These are phyloP conservation scores for Hypoxylon sp. DNA, from an alignment of 2,329 filamentous ascomycete genomes.

Conservation along the genomic window DNA sequence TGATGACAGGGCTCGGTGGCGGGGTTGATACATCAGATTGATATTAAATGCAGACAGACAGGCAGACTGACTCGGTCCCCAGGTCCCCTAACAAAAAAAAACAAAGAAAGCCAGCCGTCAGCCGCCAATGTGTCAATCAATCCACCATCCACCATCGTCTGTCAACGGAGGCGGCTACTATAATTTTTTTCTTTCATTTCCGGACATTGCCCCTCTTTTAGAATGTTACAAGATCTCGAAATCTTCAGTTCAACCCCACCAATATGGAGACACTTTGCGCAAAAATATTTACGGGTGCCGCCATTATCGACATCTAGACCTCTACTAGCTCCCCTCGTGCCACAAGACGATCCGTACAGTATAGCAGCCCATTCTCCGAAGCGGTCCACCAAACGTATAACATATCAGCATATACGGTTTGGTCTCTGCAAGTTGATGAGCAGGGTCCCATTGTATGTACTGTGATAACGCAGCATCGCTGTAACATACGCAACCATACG, in stretches of 20 bases:
- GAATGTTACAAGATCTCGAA: slow-evolving; percentile 20
- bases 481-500: slow-evolving; percentile 18
- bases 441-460: slow-evolving; percentile 30
- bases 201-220: slow-evolving; percentile 8
- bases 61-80: too few species aligned
- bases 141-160: too few species aligned
- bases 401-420: slow-evolving; percentile 10
- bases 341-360: slow-evolving; percentile 22
- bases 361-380: slow-evolving; percentile 5
- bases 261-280: slow-evolving; percentile 36
- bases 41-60: too few species aligned
- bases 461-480: slow-evolving; percentile 32
- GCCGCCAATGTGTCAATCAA: too few species aligned
- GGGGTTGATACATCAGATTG: too few species aligned
- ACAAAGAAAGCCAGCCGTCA: too few species aligned
- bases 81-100: too few species aligned
- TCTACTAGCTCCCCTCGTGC: slow-evolving; percentile 10
- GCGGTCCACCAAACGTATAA: slow-evolving; percentile 13
- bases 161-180: too few species aligned
- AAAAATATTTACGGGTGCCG: slow-evolving; percentile 31
- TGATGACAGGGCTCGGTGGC: too few species aligned
- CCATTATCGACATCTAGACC: slow-evolving; percentile 33
- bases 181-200: background rate
- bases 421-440: slow-evolving; percentile 27
- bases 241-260: slow-evolving; percentile 35